phyloP scores from a whole-genome alignment of 176 grass and related monocot genomes.

The maize (Zea mays) region Zm-B73-REFERENCE-NAM-5.0 NC_050100.1:196783501-196784000 shows the following conservation, averaged over 20 bases:
- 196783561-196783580: background rate
- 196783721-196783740: background rate
- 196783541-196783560: background rate
- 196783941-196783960: constrained; percentile 87
- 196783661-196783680: background rate
- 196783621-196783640: background rate
- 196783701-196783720: background rate
- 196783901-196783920: constrained; percentile 34
- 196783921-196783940: constrained; percentile 22
- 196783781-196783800: background rate
- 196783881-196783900: constrained; percentile 39
- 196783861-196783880: constrained; percentile 40
- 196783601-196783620: background rate
- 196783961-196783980: constrained; percentile 63
- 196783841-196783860: constrained; percentile 29
- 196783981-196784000: constrained; percentile 75
- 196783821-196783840: constrained; percentile 23
- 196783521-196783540: constrained; percentile 9
- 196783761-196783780: background rate
- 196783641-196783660: background rate
- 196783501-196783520: background rate
- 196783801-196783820: background rate
- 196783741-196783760: background rate
- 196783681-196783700: background rate
- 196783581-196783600: background rate